These are phyloP conservation scores for Ogataea trehalophila DNA, from an alignment of 805 yeast species.

Conservation along the genomic window DNA sequence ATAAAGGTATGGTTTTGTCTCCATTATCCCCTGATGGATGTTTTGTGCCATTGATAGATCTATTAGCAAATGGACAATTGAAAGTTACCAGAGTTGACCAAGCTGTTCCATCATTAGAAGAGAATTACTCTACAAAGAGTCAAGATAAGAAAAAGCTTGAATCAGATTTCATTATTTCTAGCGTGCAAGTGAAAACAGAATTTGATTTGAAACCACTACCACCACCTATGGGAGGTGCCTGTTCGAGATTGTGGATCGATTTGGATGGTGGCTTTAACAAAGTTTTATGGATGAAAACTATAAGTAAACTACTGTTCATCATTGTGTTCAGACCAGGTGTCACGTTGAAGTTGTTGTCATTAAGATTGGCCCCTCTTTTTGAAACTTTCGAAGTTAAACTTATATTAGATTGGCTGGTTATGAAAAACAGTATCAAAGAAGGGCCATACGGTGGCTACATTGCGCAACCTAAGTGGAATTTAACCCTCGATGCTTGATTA, in stretches of 20 bases:
- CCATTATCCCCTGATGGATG: slow-evolving; percentile 57
- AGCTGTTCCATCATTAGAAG: slow-evolving; percentile 40
- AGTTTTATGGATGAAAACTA: slow-evolving; percentile 54
- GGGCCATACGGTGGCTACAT: slow-evolving; percentile 38
- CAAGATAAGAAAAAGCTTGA: slow-evolving; percentile 64
- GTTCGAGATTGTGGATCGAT: slow-evolving; percentile 71
- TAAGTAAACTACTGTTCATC: slow-evolving; percentile 41
- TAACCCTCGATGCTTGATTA: slow-evolving; percentile 7
- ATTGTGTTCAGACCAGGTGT: slow-evolving; percentile 56
- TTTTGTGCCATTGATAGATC: slow-evolving; percentile 56
- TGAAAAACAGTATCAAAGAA: slow-evolving; percentile 32
- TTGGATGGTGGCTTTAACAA: slow-evolving; percentile 55
- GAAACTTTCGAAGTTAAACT: slow-evolving; percentile 34
- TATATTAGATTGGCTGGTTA: slow-evolving; percentile 42
- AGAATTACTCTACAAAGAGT: slow-evolving; percentile 71
- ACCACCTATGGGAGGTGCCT: slow-evolving; percentile 57
- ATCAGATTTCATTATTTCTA: slow-evolving; percentile 51
- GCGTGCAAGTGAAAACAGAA: slow-evolving; percentile 6
- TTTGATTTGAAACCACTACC: slow-evolving; percentile 26
- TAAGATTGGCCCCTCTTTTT: slow-evolving; percentile 26
- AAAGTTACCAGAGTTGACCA: slow-evolving; percentile 52
- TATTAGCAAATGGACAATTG: slow-evolving; percentile 40
- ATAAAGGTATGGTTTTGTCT: slow-evolving; percentile 52
- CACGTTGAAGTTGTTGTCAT: slow-evolving; percentile 18
- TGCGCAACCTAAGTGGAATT: slow-evolving; percentile 43